Evolutionary conservation across 2,329 filamentous ascomycete genomes (phyloP), one percentile per base, ranked within the genome.

Genomic region (Xylaria sp.): DNA sequence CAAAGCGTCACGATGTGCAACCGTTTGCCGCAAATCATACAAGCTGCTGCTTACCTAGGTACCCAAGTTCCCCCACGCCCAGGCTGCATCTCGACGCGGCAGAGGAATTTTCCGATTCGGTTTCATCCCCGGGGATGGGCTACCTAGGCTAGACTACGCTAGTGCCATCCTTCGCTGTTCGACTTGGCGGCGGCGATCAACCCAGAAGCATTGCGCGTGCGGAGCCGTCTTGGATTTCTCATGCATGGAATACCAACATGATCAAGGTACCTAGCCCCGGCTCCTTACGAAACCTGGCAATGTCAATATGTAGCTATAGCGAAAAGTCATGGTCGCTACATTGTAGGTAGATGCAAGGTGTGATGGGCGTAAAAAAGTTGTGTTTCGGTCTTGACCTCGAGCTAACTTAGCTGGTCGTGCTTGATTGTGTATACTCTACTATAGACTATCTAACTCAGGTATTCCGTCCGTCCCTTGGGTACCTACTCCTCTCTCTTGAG

Each of bases 141-240:
- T 27, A 36, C 34, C 7, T 30, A 24, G 9, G 36, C 17, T 32
- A 5, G n/a, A 36, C 34, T 17, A 42, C 14, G 14, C 39, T 42
- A 42, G 39, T 17, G 39, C 39, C 8, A 11, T 42, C 11, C 11
- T 42, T 57, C 7, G 42, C 24, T 14, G 53, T 63, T 67, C 4
- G 54, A 62, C 64, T 66, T 62, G 64, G 58, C 64, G 45, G 12
- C 14, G 62, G 30, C 34, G 56, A 65, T 65, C 63, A 65, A 50
- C 32, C 63, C n/a, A 27, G 36, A 6, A 57, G 57, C 17, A 56
- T 57, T 61, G 50, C 32, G 64, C 42, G 11, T 42, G 14, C 42
- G 24, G 9, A 45, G 14, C 14, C 4, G 34, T 36, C n/a, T 36
- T 36, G 11, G 34, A 36, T 36, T 36, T 24, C 21, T 45, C 17